Evolutionary conservation across 2,329 filamentous ascomycete genomes (phyloP).

Genomic region (Juglanconis juglandina): DNA sequence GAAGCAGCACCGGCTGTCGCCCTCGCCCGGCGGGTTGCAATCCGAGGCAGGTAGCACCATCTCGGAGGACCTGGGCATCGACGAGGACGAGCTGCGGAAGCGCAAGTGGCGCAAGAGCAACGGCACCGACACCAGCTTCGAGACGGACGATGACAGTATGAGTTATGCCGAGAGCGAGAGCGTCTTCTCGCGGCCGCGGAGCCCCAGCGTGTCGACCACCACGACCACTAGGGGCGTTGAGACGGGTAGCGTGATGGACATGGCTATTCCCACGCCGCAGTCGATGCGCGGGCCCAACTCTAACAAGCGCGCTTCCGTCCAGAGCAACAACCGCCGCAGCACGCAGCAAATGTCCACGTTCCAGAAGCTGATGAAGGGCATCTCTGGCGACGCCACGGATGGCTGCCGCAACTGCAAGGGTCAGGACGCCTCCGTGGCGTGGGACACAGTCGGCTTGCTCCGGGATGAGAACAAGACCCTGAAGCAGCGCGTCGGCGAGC

Average conservation of each 20-base stretch:
- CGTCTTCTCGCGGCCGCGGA: slow-evolving; percentile 59
- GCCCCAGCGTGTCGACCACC: slow-evolving; percentile 41
- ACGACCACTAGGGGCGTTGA: slow-evolving; percentile 33
- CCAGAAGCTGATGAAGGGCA: slow-evolving; percentile 46
- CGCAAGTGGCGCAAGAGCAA: slow-evolving; percentile 27
- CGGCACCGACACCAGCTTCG: slow-evolving; percentile 42
- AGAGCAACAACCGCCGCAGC: slow-evolving; percentile 17
- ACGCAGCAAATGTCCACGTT: slow-evolving; percentile 41
- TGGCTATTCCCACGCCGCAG: slow-evolving; percentile 11
- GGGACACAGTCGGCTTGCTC: slow-evolving; percentile 61
- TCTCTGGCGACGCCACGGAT: slow-evolving; percentile 35
- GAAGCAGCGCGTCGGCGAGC: slow-evolving; percentile 55
- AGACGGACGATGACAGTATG: slow-evolving; percentile 49
- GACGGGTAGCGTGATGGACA: slow-evolving; percentile 18
- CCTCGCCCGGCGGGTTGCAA: slow-evolving; percentile 18
- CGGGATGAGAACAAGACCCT: slow-evolving; percentile 60
- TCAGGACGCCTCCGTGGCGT: slow-evolving; percentile 56
- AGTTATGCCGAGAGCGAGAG: slow-evolving; percentile 41
- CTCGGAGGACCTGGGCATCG: slow-evolving; percentile 52
- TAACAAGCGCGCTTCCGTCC: neutral
- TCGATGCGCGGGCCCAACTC: slow-evolving; percentile 8
- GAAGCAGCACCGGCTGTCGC: slow-evolving; percentile 20
- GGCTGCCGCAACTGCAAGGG: slow-evolving; percentile 57
- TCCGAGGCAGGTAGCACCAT: slow-evolving; percentile 38
- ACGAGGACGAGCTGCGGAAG: slow-evolving; percentile 44